A percentile compares a stretch with the other conserved stretches of the same genome.
Evolutionary conservation across 306 rosid species (phyloP).

Genomic region (Psophocarpus tetragonolobus): DNA sequence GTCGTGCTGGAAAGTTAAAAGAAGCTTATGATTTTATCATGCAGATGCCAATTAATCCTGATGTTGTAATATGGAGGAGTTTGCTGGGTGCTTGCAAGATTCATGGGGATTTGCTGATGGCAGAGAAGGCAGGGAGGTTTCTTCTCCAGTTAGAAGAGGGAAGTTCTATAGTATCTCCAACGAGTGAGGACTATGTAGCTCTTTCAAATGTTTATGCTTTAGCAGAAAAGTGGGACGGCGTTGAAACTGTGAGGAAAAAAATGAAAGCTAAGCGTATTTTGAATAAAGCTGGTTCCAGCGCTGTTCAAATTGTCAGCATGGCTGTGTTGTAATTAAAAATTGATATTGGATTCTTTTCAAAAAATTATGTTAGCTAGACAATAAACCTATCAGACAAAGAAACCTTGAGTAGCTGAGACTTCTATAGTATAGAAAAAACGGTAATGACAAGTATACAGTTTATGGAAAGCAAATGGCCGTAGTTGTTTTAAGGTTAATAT

Average conservation of each 20-base stretch:
- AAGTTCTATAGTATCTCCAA: constrained; percentile 30
- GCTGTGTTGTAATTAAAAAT: constrained; percentile 22
- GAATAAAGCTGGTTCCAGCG: constrained; percentile 64
- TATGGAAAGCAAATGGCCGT: no score
- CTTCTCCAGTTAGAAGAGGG: constrained; percentile 47
- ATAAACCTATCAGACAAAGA: not conserved
- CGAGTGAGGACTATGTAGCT: constrained; percentile 74
- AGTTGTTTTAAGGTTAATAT: no score
- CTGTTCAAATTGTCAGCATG: constrained; percentile 48
- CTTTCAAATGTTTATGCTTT: constrained; percentile 79
- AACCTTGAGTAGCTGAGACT: not conserved
- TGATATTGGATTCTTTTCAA: not conserved
- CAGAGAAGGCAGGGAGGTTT: constrained; percentile 80
- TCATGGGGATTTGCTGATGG: constrained; percentile 65
- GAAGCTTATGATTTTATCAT: constrained; percentile 64
- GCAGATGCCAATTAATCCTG: constrained; percentile 58
- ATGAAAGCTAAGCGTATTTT: constrained; percentile 59
- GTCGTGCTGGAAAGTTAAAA: constrained; percentile 60
- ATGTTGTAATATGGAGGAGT: constrained; percentile 71
- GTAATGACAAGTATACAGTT: not conserved
- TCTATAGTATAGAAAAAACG: not conserved
- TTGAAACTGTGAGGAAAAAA: constrained; percentile 61
- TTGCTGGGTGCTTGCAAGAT: constrained; percentile 69
- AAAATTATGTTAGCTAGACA: not conserved
- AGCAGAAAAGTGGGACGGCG: constrained; percentile 70